These are phyloP conservation scores for Eutrema salsugineum DNA, from an alignment of 441 rosid species.

Conservation along the genomic window DNA sequence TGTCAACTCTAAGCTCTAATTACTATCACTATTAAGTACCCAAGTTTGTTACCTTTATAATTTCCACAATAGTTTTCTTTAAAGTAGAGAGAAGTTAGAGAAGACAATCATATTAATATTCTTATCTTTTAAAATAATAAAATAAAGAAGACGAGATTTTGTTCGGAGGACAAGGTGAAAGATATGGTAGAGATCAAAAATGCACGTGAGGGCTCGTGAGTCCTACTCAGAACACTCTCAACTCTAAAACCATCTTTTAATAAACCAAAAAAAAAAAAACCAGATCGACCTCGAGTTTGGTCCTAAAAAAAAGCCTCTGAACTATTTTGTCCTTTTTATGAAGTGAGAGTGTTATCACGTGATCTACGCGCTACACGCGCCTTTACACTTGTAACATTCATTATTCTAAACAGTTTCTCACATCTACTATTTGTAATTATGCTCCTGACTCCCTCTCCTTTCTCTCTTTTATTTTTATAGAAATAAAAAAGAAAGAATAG, in stretches of 20 bases:
- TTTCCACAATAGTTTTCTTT: not conserved
- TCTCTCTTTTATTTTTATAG: not conserved
- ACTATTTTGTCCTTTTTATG: constrained; percentile 28
- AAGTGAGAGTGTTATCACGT: constrained; percentile 27
- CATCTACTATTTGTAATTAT: constrained; percentile 18
- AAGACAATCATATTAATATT: not conserved
- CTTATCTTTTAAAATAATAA: not conserved
- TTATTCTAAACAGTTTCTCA: not conserved
- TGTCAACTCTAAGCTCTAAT: constrained; percentile 13
- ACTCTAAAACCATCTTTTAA: constrained; percentile 21
- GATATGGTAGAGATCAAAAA: constrained; percentile 22
- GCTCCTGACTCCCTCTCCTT: not conserved
- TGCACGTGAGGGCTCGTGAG: constrained; percentile 39
- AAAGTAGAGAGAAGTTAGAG: not conserved
- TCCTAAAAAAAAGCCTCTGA: constrained; percentile 24
- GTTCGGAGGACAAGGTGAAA: constrained; percentile 21
- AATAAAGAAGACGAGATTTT: constrained; percentile 18
- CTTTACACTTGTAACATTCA: constrained; percentile 29
- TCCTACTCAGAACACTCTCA: constrained; percentile 24
- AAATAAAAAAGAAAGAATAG: not conserved
- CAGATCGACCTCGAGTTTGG: constrained; percentile 36
- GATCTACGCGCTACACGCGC: constrained; percentile 37
- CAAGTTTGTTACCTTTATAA: not conserved
- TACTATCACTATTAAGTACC: not conserved
- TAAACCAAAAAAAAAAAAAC: not conserved